phyloP scores from a whole-genome alignment of 495 filamentous ascomycete species.

The Staphylotrichum longicolle region DNA sequence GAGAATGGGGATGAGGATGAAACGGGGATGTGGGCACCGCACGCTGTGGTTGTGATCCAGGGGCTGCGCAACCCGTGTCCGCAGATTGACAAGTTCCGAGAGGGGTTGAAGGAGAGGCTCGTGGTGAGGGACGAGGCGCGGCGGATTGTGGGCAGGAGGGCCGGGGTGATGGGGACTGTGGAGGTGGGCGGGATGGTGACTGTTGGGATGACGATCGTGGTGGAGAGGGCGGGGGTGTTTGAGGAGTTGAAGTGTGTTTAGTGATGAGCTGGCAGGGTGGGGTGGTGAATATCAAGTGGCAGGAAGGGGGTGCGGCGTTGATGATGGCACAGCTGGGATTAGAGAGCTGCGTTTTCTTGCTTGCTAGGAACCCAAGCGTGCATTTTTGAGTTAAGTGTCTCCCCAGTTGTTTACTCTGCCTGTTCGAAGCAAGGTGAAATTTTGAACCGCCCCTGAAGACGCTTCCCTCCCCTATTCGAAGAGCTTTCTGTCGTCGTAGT shows the following conservation, averaged over 20 bases:
- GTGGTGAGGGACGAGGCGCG: conserved; percentile 14
- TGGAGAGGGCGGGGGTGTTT: conserved; percentile 8
- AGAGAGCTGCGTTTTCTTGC: too few relatives aligned
- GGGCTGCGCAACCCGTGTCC: conserved; percentile 21
- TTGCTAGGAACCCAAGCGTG: too few relatives aligned
- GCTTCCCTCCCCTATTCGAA: too few relatives aligned
- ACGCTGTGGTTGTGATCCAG: conserved; percentile 17
- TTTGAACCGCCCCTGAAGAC: too few relatives aligned
- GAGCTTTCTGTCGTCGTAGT: too few relatives aligned
- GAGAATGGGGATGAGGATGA: neutral
- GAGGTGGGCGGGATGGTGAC: conserved; percentile 10
- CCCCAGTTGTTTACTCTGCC: too few relatives aligned
- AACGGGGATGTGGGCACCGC: neutral
- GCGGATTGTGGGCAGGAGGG: conserved; percentile 14
- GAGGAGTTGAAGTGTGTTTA: conserved; percentile 9
- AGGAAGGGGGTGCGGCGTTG: too few relatives aligned
- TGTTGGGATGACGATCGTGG: conserved; percentile 14
- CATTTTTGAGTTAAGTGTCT: too few relatives aligned
- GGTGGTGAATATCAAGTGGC: too few relatives aligned
- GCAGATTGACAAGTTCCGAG: conserved; percentile 21
- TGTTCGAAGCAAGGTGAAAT: too few relatives aligned
- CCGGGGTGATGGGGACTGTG: conserved; percentile 21
- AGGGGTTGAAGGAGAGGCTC: conserved; percentile 19
- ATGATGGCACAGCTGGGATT: too few relatives aligned
- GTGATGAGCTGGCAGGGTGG: too few relatives aligned